Evolutionary conservation across 1,284 basidiomycete genomes (phyloP).

Genomic region (Rhodotorula sp.): DNA sequence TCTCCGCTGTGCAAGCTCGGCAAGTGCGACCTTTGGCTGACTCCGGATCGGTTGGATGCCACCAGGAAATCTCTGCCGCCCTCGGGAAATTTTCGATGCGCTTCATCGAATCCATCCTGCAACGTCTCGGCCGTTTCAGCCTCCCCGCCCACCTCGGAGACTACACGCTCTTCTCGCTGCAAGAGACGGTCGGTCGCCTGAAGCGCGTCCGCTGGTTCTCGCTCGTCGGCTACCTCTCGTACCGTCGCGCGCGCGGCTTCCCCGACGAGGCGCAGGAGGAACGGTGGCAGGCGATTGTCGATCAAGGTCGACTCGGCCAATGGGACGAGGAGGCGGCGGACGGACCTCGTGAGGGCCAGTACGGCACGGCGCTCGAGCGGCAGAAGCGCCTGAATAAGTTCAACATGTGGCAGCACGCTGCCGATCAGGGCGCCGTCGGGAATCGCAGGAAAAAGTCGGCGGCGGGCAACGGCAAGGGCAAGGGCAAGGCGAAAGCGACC

Average conservation of each 20-base stretch:
- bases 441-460: background rate
- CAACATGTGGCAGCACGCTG: background rate
- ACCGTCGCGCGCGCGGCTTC: slow-evolving; percentile 28
- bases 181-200: slow-evolving; percentile 74
- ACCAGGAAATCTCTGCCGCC: slow-evolving; percentile 63
- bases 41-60: background rate
- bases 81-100: slow-evolving; percentile 71
- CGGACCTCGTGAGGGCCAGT: slow-evolving; percentile 1
- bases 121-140: slow-evolving; percentile 61
- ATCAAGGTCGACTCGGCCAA: slow-evolving; percentile 1
- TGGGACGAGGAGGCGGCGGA: slow-evolving; percentile 1
- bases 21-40: background rate
- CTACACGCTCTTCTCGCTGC: slow-evolving; percentile 62
- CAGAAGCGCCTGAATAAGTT: background rate
- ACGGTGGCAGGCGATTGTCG: background rate
- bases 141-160: slow-evolving; percentile 69
- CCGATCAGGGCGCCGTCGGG: background rate
- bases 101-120: slow-evolving; percentile 71
- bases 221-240: slow-evolving; percentile 34
- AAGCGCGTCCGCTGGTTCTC: slow-evolving; percentile 76
- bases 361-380: slow-evolving; percentile 1
- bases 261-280: slow-evolving; percentile 10
- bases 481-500: slow-evolving; percentile 10
- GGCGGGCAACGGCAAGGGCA: slow-evolving; percentile 4
- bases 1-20: background rate